A percentile compares a stretch with the other conserved stretches of the same genome.
Conservation (phyloP, 2,329 filamentous ascomycete species). For the Ophiostoma sp. region DNA sequence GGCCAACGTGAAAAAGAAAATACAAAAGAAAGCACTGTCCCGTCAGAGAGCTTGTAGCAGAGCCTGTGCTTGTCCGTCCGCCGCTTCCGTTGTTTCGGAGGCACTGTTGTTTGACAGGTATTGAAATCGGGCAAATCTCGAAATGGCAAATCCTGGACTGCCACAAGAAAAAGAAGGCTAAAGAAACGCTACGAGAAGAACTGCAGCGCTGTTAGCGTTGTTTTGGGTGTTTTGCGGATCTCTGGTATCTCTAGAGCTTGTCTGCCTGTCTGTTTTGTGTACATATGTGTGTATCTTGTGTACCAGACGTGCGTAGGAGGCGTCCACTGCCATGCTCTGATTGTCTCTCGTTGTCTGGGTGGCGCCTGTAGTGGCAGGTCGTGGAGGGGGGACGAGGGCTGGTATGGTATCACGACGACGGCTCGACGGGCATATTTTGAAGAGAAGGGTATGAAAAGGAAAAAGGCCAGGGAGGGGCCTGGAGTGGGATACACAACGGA, state of each 20-base stretch:
- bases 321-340: background rate
- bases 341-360: background rate
- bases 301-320: background rate
- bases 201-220: background rate
- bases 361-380: background rate
- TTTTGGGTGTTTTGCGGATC: background rate
- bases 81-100: constrained; percentile 7
- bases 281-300: background rate
- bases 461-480: background rate
- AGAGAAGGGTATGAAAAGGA: background rate
- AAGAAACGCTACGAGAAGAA: background rate
- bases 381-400: background rate
- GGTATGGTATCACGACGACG: background rate
- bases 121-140: background rate
- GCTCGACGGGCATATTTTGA: background rate
- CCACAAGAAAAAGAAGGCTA: background rate
- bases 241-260: background rate
- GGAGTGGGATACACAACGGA: background rate
- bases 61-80: background rate
- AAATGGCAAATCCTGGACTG: background rate
- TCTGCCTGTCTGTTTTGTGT: background rate
- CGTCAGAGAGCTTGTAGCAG: background rate
- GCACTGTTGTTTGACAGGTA: background rate
- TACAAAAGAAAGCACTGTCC: background rate
- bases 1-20: background rate